Base-by-base conservation (phyloP, 2,329 filamentous ascomycete species). In the Trichoderma aggressivum region DNA sequence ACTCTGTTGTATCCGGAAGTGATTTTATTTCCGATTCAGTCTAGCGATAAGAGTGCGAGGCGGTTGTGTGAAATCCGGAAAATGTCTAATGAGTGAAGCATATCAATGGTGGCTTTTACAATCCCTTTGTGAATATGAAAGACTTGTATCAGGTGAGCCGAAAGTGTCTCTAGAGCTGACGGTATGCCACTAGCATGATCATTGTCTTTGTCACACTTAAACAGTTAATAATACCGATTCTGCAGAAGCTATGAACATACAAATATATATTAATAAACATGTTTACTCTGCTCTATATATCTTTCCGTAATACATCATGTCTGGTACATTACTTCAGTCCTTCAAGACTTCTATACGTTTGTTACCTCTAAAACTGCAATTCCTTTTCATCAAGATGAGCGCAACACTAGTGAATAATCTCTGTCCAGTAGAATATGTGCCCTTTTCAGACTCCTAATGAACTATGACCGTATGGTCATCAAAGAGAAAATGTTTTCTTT, bases 341-440 rank as follows among this genome's bases (percentile, higher is more conserved):
- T n/a, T 43, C 16, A 1, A 43, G 16, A 7, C 16, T n/a, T 43
- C 16, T 43, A 6, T n/a, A 16, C 16, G 4, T 43, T 43, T 43
- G 39, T 8, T 43, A 18, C 39, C 16, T 43, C n/a, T 39, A 8
- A 43, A 16, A 16, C 12, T 7, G 7, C 34, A 36, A 36, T 36
- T 36, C 12, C 7, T 36, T 36, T 36, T 12, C 16, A 6, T 39
- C 16, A 43, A 43, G 18, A n/a, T 43, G 3, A n/a, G 5, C 39
- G 7, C 10, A 50, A 50, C 43, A 50, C 2, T 12, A 21, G 43
- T 10, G 11, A 21, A 11, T 10, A 47, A 47, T 21, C 0, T 47
- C 0, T 3, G 8, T 6, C 11, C n/a, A 0, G 43, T 21, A 21
- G n/a, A 50, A 21, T 50, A 0, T 6, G 43, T 12, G n/a, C 0